Percentiles rank a stretch among this genome's conserved stretches.
These are phyloP conservation scores for Sedum album DNA, from an alignment of 164 flowering plant species.

Conservation along the genomic window DNA sequence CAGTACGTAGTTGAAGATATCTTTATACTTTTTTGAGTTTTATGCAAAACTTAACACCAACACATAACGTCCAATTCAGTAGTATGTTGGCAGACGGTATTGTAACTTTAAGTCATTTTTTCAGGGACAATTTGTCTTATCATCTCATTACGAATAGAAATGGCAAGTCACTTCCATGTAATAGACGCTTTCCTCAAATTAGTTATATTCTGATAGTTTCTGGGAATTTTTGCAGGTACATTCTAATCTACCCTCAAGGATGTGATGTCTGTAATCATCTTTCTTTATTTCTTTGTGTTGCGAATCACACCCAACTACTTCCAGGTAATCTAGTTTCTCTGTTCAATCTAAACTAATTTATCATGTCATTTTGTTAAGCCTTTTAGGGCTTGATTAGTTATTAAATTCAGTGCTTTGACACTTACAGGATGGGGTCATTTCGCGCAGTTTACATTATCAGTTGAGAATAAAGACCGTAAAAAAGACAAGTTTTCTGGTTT, in stretches of 20 bases:
- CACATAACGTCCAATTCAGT: neutral
- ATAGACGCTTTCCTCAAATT: neutral
- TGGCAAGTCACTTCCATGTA: neutral
- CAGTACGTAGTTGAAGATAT: neutral
- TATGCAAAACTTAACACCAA: neutral
- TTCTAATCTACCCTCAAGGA: conserved; percentile 92
- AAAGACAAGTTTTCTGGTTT: conserved; percentile 89
- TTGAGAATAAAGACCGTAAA: conserved; percentile 90
- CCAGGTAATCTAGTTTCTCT: conserved; percentile 52
- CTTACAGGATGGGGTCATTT: conserved; percentile 91
- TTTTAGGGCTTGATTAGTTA: neutral
- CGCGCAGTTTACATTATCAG: conserved; percentile 94
- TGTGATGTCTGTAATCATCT: conserved; percentile 97
- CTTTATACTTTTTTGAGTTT: neutral
- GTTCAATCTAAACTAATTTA: neutral
- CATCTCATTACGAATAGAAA: neutral
- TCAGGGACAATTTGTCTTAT: neutral
- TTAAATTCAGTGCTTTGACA: neutral
- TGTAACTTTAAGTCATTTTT: neutral
- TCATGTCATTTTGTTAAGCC: neutral
- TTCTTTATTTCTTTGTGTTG: conserved; percentile 96
- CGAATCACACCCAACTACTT: conserved; percentile 96
- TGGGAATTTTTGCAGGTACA: conserved; percentile 51
- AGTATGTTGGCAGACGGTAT: neutral
- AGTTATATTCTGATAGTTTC: neutral